These are phyloP conservation scores for Delphinella strobiligena DNA, from an alignment of 2,329 filamentous ascomycete species.

Conservation along the genomic window DNA sequence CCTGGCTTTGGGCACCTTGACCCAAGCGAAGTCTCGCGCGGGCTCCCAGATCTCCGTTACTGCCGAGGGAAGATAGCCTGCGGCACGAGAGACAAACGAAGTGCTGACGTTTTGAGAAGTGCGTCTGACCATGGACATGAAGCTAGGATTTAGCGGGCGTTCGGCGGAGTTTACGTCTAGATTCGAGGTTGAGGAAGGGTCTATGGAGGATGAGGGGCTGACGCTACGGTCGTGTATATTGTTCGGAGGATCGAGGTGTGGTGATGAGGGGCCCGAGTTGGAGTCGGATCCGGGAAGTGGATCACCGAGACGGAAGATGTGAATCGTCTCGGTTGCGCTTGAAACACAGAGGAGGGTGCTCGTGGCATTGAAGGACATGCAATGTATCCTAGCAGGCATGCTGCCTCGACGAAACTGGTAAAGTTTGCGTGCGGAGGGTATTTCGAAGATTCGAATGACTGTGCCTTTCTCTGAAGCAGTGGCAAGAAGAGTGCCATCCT, in stretches of 20 bases:
- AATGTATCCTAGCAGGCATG: slow-evolving; percentile 90
- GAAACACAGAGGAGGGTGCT: slow-evolving; percentile 91
- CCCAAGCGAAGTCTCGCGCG: slow-evolving; percentile 86
- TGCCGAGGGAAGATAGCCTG: slow-evolving; percentile 82
- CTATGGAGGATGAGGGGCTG: slow-evolving; percentile 23
- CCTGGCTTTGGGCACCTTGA: slow-evolving; percentile 66
- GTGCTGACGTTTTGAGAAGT: slow-evolving; percentile 91
- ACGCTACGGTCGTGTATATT: slow-evolving; percentile 25
- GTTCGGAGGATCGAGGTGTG: slow-evolving; percentile 1
- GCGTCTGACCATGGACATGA: slow-evolving; percentile 82
- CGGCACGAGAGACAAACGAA: slow-evolving; percentile 76
- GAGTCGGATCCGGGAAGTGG: no score
- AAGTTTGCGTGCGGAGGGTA: slow-evolving; percentile 82
- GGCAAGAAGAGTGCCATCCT: slow-evolving; percentile 79
- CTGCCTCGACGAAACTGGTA: slow-evolving; percentile 94
- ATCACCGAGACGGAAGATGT: slow-evolving; percentile 95
- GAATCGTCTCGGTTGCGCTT: slow-evolving; percentile 89
- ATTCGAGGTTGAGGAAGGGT: slow-evolving; percentile 29
- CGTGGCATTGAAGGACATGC: slow-evolving; percentile 96
- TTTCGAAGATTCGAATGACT: slow-evolving; percentile 88
- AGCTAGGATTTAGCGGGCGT: slow-evolving; percentile 49
- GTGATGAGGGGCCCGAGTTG: slow-evolving; percentile 1
- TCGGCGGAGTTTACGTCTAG: slow-evolving; percentile 12
- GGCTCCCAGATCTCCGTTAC: slow-evolving; percentile 99
- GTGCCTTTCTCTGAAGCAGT: slow-evolving; percentile 96